Conservation (phyloP, 441 rosid genomes). For the Bruguiera hainesii region DNA sequence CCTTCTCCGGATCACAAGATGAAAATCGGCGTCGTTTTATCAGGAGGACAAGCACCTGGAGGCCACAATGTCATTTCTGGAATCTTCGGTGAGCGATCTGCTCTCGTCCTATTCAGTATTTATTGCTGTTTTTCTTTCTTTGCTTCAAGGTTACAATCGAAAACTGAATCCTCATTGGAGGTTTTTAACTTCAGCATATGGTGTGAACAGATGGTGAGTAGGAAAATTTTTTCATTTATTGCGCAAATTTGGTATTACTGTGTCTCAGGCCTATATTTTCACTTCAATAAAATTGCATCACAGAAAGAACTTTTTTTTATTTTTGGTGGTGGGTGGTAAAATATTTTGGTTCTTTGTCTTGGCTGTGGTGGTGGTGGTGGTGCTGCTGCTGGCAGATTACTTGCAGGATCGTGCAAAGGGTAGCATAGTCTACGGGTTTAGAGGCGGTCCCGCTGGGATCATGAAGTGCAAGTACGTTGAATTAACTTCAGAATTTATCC, state of each 20-base stretch:
- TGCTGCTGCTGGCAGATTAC: constrained; percentile 49
- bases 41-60: constrained; percentile 99
- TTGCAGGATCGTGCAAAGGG: constrained; percentile 82
- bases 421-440: constrained; percentile 79
- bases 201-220: too few species aligned
- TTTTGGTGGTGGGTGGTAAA: too few species aligned
- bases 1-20: constrained; percentile 42
- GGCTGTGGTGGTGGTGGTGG: neutral
- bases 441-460: constrained; percentile 98
- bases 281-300: too few species aligned
- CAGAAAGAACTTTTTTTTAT: too few species aligned
- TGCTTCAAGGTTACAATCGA: too few species aligned
- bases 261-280: too few species aligned
- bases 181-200: too few species aligned
- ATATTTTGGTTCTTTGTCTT: neutral
- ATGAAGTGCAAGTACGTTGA: constrained; percentile 94
- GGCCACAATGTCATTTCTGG: constrained; percentile 99
- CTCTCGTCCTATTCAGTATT: neutral
- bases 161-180: too few species aligned
- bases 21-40: constrained; percentile 91
- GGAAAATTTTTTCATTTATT: too few species aligned
- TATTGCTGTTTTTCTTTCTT: neutral
- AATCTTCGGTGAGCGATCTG: constrained; percentile 57
- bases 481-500: constrained; percentile 63
- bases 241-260: too few species aligned